Evolutionary conservation across 2,329 filamentous ascomycete species (phyloP).

Genomic region (Diaporthe eres): DNA sequence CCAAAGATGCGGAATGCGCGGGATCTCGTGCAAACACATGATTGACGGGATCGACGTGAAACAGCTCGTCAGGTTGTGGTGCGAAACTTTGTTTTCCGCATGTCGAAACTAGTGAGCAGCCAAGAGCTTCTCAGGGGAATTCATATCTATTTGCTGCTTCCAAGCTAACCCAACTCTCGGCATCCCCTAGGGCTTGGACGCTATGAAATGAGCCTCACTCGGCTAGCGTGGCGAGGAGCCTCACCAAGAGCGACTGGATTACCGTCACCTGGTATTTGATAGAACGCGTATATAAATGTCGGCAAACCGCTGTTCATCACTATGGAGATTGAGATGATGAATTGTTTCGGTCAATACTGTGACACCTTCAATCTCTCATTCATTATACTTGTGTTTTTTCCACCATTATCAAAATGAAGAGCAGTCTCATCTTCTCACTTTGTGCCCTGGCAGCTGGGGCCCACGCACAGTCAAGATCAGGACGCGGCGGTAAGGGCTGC

Average conservation of each 20-base stretch:
- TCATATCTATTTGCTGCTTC: slow-evolving; percentile 4
- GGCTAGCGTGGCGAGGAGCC: neutral
- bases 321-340: rapidly evolving
- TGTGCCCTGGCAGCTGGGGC: neutral
- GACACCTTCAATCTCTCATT: neutral
- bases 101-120: neutral
- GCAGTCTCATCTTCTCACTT: neutral
- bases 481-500: neutral
- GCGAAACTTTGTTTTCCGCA: slow-evolving; percentile 28
- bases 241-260: neutral
- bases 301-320: neutral
- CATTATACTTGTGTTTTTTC: neutral
- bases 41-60: slow-evolving; percentile 23
- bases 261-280: no score
- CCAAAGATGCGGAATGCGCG: neutral
- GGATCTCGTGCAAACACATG: neutral
- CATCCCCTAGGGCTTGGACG: neutral
- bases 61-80: neutral
- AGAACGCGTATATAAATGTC: neutral
- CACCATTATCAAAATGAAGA: neutral
- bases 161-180: slow-evolving; percentile 12
- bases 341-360: neutral
- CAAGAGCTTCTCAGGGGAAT: neutral
- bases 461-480: slow-evolving; percentile 1
- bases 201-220: slow-evolving; percentile 4